Evolutionary conservation across 768 basidiomycete species (phyloP).

Genomic region (Boletus barrowsii): DNA sequence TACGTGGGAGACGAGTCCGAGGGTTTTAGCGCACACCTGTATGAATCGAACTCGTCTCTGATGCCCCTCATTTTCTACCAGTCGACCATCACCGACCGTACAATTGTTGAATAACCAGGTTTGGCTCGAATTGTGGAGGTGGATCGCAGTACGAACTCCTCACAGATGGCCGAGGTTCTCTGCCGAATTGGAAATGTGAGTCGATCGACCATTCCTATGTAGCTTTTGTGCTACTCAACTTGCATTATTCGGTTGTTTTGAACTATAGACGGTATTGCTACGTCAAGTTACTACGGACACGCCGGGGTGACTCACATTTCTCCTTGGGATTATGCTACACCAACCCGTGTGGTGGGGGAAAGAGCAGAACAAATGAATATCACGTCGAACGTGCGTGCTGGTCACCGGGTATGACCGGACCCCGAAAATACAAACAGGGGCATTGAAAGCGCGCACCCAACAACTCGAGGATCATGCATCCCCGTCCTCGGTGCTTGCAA

Average conservation of each 20-base stretch:
- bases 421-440: constrained; percentile 1
- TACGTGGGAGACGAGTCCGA: constrained; percentile 14
- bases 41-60: not conserved
- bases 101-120: constrained; percentile 1
- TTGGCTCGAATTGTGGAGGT: constrained; percentile 7
- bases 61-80: not conserved
- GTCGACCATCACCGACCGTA: not conserved
- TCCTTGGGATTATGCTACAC: not conserved
- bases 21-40: constrained; percentile 15
- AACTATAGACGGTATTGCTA: not conserved
- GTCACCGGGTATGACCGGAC: constrained; percentile 4
- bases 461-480: constrained; percentile 14
- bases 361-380: constrained; percentile 1
- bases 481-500: not conserved
- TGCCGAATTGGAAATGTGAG: constrained; percentile 21
- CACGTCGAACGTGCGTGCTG: constrained; percentile 10
- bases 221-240: constrained; percentile 1
- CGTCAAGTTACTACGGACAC: constrained; percentile 1
- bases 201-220: constrained; percentile 14
- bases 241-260: constrained; percentile 1
- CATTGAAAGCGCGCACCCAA: not conserved
- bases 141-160: constrained; percentile 1
- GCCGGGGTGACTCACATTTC: constrained; percentile 5
- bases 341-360: constrained; percentile 5
- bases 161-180: not conserved